Conservation (phyloP, 768 basidiomycete genomes). For the Amanita polypyramis region DNA sequence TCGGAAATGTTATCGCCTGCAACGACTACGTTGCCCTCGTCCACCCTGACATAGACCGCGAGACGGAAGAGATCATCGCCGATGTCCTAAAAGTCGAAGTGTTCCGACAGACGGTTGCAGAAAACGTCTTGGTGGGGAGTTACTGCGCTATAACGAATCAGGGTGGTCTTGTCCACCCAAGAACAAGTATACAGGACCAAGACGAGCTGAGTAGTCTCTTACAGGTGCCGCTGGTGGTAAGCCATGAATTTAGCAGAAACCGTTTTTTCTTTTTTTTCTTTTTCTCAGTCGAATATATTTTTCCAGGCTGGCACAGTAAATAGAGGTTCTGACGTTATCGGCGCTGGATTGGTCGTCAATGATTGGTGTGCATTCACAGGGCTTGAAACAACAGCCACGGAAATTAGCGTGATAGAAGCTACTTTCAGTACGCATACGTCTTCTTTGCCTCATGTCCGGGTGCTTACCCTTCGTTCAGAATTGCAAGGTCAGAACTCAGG, state of each 20-base stretch:
- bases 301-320: constrained; percentile 92
- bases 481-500: constrained; percentile 76
- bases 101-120: constrained; percentile 94
- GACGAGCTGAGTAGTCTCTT: constrained; percentile 92
- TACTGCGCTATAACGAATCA: constrained; percentile 96
- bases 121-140: constrained; percentile 93
- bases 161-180: constrained; percentile 95
- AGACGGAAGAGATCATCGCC: constrained; percentile 99
- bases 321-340: constrained; percentile 95
- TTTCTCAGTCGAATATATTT: background rate
- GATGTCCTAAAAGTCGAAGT: constrained; percentile 99
- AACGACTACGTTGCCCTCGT: constrained; percentile 99
- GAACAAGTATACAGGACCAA: constrained; percentile 94
- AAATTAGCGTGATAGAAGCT: constrained; percentile 96
- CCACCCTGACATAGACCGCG: constrained; percentile 95
- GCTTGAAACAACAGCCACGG: constrained; percentile 97
- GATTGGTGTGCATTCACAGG: constrained; percentile 99
- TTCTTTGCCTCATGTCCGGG: background rate
- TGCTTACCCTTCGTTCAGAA: constrained; percentile 32
- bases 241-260: constrained; percentile 19
- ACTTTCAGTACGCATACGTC: constrained; percentile 73
- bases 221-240: constrained; percentile 89
- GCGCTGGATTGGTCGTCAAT: constrained; percentile 95
- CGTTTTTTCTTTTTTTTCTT: background rate
- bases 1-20: constrained; percentile 97